Evolutionary conservation across 192 early-diverging fungal species (phyloP).

Genomic region (Coemansia sp.): DNA sequence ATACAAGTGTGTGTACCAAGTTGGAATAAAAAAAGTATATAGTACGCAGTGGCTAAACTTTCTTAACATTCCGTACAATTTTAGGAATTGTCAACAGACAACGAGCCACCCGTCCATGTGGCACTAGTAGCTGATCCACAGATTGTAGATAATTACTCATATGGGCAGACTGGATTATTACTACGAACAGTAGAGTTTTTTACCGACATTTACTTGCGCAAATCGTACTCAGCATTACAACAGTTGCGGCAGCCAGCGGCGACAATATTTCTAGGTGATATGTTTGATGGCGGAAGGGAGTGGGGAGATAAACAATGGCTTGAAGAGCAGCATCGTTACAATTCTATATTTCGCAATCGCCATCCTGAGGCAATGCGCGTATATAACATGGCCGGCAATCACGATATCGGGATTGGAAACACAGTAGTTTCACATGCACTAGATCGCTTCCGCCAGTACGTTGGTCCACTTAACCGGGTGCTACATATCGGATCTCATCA

Average conservation of each 20-base stretch:
- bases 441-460: slow-evolving; percentile 50
- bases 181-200: slow-evolving; percentile 71
- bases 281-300: slow-evolving; percentile 78
- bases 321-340: slow-evolving; percentile 57
- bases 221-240: slow-evolving; percentile 70
- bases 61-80: too few relatives aligned
- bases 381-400: slow-evolving; percentile 82
- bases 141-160: slow-evolving; percentile 88
- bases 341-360: slow-evolving; percentile 54
- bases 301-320: slow-evolving; percentile 59
- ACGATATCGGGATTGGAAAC: slow-evolving; percentile 87
- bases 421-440: slow-evolving; percentile 47
- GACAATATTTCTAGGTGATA: slow-evolving; percentile 79
- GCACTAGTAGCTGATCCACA: slow-evolving; percentile 90
- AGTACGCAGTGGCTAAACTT: too few relatives aligned
- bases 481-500: slow-evolving; percentile 59
- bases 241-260: slow-evolving; percentile 58
- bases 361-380: slow-evolving; percentile 26
- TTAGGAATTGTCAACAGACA: not conserved
- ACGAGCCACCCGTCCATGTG: slow-evolving; percentile 32
- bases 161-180: slow-evolving; percentile 64
- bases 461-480: slow-evolving; percentile 61
- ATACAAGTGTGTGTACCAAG: too few relatives aligned
- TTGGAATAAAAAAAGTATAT: too few relatives aligned
- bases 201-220: slow-evolving; percentile 82